Evolutionary conservation across 2,329 filamentous ascomycete species (phyloP).

Genomic region (Chaetomiaceae sp.): DNA sequence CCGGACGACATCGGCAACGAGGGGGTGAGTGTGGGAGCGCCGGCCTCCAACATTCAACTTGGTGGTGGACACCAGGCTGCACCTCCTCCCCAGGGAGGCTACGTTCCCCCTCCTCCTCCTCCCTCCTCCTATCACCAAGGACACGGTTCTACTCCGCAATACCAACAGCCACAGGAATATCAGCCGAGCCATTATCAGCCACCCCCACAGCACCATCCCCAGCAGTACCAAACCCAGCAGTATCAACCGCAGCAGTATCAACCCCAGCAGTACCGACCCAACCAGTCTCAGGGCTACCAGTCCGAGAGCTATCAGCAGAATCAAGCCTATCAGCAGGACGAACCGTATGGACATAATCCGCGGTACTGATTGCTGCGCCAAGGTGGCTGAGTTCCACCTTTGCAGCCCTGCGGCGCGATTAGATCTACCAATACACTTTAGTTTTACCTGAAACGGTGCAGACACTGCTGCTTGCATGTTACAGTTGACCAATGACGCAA

Average conservation of each 20-base stretch:
- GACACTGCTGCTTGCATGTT: too few relatives aligned
- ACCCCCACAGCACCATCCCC: constrained; percentile 17
- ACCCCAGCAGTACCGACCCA: constrained; percentile 18
- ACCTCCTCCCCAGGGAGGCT: background rate
- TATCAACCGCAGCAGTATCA: background rate
- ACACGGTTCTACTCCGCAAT: constrained; percentile 26
- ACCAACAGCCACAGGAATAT: constrained; percentile 21
- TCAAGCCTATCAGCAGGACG: constrained; percentile 14
- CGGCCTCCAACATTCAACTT: constrained; percentile 31
- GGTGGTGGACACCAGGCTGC: constrained; percentile 31
- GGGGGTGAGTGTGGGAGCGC: constrained; percentile 41
- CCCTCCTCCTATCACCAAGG: constrained; percentile 29
- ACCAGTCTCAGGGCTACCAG: constrained; percentile 21
- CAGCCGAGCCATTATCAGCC: constrained; percentile 14
- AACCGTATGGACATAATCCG: constrained; percentile 30
- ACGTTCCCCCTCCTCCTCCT: constrained; percentile 21
- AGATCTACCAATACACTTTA: too few relatives aligned
- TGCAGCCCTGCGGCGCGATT: too few relatives aligned
- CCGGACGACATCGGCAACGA: constrained; percentile 46
- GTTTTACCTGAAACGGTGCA: too few relatives aligned
- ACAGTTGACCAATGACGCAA: too few relatives aligned
- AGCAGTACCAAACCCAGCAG: too few relatives aligned
- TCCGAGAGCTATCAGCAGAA: constrained; percentile 21
- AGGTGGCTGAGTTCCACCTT: too few relatives aligned
- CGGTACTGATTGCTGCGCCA: constrained; percentile 20